Evolutionary conservation across 2,329 filamentous ascomycete genomes (phyloP), one percentile per base, ranked within the genome.

Genomic region (Paramyrothecium sp.): DNA sequence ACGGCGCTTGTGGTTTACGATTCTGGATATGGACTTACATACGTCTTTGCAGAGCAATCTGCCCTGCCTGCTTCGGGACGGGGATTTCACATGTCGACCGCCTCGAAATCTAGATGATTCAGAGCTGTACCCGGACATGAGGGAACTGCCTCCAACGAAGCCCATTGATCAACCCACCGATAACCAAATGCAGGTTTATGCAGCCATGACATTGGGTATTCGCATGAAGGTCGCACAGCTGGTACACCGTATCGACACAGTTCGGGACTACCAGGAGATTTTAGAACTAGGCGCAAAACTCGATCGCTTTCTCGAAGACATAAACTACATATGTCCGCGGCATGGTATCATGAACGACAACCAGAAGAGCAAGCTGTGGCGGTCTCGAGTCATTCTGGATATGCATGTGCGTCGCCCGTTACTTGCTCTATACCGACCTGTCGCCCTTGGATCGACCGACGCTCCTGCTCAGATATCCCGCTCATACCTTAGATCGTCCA

Each of bases 1-100:
- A 34, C 75, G 82, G n/a, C 75, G 79, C 58, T 65, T 85, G 22
- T 85, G 82, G 82, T 83, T 77, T 53, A 82, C 81, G 3, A 79
- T 85, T 46, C 69, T 84, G 41, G 82, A 85, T 60, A 78, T 85
- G 69, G 82, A 85, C 61, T 69, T 84, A 38, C 81, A 84, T 60
- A 74, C 82, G 47, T 82, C 82, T 1, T 75, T 84, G 51, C 76
- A 79, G 21, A 79, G 78, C 65, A 81, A 79, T 60, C 68, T 85
- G 54, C 82, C 82, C 1, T 79, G 75, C 47, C 71, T 80, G 16
- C 73, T 84, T 7, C 75, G 81, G 2, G 78, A 82, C 7, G 80
- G 78, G 11, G 81, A 85, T 65, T 84, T 79, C 58, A 81, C 80
- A 0, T 84, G 81, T 65, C 71, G 69, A 11, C 78, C 81, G 2